These are phyloP conservation scores for Schizothecium vesticola DNA, from an alignment of 495 filamentous ascomycete genomes.

Conservation along the genomic window DNA sequence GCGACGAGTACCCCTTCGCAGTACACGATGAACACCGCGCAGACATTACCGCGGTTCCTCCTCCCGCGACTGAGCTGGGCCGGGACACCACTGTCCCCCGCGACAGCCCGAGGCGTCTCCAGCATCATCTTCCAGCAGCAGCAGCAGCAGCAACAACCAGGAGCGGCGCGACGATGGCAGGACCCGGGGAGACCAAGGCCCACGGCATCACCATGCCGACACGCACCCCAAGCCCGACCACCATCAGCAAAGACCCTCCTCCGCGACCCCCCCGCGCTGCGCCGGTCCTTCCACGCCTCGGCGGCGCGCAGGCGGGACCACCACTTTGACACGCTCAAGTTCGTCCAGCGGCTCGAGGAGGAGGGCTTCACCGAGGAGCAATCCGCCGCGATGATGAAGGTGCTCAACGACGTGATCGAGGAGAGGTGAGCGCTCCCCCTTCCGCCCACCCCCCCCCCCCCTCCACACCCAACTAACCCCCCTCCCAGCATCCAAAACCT, in stretches of 20 bases:
- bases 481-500: slow-evolving; percentile 80
- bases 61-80: slow-evolving; percentile 52
- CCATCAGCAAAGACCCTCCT: slow-evolving; percentile 10
- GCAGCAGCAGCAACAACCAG: not conserved
- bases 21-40: slow-evolving; percentile 24
- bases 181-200: slow-evolving; percentile 4
- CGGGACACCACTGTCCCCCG: slow-evolving; percentile 14
- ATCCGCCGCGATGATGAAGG: slow-evolving; percentile 92
- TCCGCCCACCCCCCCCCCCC: not conserved
- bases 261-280: slow-evolving; percentile 21
- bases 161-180: slow-evolving; percentile 3
- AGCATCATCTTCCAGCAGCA: slow-evolving; percentile 14
- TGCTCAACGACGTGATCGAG: slow-evolving; percentile 93
- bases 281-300: slow-evolving; percentile 66
- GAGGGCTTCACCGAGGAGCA: slow-evolving; percentile 97
- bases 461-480: not conserved
- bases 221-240: not conserved
- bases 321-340: slow-evolving; percentile 97
- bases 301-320: slow-evolving; percentile 63
- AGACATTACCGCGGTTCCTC: slow-evolving; percentile 46
- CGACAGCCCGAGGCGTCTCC: slow-evolving; percentile 9
- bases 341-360: slow-evolving; percentile 80
- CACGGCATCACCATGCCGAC: not conserved
- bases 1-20: not conserved
- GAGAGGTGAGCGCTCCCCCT: slow-evolving; percentile 55